Evolutionary conservation across 2,329 filamentous ascomycete species (phyloP).

Genomic region (Aspergillus bombycis): DNA sequence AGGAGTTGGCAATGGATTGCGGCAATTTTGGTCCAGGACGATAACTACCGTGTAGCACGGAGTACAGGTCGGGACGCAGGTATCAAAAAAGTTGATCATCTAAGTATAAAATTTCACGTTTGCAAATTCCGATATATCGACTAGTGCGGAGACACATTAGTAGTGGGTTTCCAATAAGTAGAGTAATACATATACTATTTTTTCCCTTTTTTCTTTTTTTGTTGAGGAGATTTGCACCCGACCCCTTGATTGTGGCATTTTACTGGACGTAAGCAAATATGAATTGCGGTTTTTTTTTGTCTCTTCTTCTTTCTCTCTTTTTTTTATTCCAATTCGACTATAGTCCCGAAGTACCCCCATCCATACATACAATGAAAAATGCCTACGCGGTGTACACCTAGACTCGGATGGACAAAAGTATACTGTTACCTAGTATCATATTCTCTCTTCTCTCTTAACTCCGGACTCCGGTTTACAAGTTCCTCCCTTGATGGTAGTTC

Average conservation of each 20-base stretch:
- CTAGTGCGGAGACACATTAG: background rate
- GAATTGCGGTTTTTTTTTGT: constrained; percentile 3
- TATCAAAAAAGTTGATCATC: background rate
- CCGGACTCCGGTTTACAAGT: constrained; percentile 6
- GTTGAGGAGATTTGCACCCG: constrained; percentile 1
- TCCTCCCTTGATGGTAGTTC: background rate
- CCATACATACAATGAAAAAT: background rate
- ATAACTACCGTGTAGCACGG: constrained; percentile 26
- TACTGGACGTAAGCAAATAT: background rate
- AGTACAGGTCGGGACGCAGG: constrained; percentile 13
- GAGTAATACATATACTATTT: background rate
- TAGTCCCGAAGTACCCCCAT: background rate
- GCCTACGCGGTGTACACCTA: background rate
- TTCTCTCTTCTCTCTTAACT: constrained; percentile 2
- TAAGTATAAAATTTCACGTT: background rate
- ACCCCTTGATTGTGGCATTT: background rate
- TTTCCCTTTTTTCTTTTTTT: background rate
- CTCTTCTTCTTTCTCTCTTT: background rate
- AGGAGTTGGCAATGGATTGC: constrained; percentile 12
- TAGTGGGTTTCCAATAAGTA: constrained; percentile 2
- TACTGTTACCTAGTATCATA: background rate
- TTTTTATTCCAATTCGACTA: background rate
- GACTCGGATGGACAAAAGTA: background rate
- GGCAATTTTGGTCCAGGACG: constrained; percentile 26
- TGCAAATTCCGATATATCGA: constrained; percentile 5